Conservation (phyloP, 257 asterid species). For the Forsythia viridissima region DNA sequence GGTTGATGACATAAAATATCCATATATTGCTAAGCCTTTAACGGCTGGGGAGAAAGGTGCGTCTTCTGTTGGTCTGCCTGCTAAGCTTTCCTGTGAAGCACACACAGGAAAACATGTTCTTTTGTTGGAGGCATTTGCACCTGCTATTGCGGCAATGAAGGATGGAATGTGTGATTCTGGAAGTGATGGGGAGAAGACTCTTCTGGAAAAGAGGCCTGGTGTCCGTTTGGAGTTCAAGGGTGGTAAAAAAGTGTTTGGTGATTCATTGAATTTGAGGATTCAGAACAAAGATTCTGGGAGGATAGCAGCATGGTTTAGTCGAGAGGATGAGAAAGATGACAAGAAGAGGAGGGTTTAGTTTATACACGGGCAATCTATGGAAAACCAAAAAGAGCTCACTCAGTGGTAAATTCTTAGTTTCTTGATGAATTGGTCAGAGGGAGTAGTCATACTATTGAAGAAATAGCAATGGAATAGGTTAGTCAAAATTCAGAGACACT, state of each 20-base stretch:
- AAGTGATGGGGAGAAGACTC: slow-evolving; percentile 46
- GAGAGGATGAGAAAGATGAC: slow-evolving; percentile 84
- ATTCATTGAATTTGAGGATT: slow-evolving; percentile 81
- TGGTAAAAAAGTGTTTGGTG: slow-evolving; percentile 72
- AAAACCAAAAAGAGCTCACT: slow-evolving; percentile 76
- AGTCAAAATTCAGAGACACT: slow-evolving; percentile 48
- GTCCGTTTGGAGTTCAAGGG: slow-evolving; percentile 68
- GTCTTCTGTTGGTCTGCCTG: slow-evolving; percentile 44
- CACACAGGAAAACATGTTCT: slow-evolving; percentile 42
- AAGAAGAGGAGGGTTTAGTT: slow-evolving; percentile 86
- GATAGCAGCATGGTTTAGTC: slow-evolving; percentile 57
- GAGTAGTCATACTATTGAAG: slow-evolving; percentile 33
- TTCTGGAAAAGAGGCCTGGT: slow-evolving; percentile 64
- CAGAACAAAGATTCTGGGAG: slow-evolving; percentile 55
- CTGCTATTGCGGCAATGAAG: slow-evolving; percentile 88
- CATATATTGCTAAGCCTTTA: slow-evolving; percentile 47
- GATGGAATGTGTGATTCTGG: slow-evolving; percentile 67
- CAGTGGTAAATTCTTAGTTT: slow-evolving; percentile 73
- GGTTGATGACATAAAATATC: slow-evolving; percentile 39
- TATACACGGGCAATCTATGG: slow-evolving; percentile 69
- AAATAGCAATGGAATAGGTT: slow-evolving; percentile 58
- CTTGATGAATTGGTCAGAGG: slow-evolving; percentile 40
- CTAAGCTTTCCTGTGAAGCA: slow-evolving; percentile 37
- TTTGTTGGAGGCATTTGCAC: slow-evolving; percentile 82
- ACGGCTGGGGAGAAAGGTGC: slow-evolving; percentile 52